These are phyloP conservation scores for Zalaria obscura DNA, from an alignment of 2,329 filamentous ascomycete species.

Conservation along the genomic window DNA sequence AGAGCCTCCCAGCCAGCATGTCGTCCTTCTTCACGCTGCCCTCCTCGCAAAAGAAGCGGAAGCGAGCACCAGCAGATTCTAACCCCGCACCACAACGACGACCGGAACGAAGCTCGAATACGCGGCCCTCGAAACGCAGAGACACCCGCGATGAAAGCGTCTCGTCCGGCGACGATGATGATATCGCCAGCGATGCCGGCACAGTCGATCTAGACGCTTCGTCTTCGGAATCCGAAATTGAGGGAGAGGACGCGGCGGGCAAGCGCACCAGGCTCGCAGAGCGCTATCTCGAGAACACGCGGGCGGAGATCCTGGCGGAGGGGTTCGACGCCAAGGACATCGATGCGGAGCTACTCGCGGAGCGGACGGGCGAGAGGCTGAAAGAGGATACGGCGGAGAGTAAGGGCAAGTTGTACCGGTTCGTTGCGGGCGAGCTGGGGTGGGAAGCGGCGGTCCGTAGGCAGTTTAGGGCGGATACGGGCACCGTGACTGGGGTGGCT, in stretches of 20 bases:
- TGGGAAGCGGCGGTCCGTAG: conserved; percentile 54
- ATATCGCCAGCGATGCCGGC: conserved; percentile 31
- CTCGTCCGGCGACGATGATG: conserved; percentile 69
- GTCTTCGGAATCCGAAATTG: conserved; percentile 37
- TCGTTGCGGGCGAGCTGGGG: conserved; percentile 59
- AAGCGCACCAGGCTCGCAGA: conserved; percentile 77
- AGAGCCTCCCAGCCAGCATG: conserved; percentile 35
- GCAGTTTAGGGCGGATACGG: conserved; percentile 65
- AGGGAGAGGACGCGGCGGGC: conserved; percentile 78
- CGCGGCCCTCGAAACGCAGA: conserved; percentile 27
- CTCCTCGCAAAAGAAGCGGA: conserved; percentile 56
- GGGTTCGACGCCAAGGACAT: conserved; percentile 93
- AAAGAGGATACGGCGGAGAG: conserved; percentile 84
- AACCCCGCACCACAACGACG: conserved; percentile 29
- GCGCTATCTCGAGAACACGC: conserved; percentile 82
- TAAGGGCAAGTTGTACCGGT: conserved; percentile 79
- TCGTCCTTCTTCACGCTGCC: conserved; percentile 93
- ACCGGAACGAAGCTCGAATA: conserved; percentile 31
- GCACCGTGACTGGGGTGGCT: conserved; percentile 66
- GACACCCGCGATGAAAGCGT: conserved; percentile 61
- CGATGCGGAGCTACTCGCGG: conserved; percentile 77
- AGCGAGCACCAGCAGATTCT: conserved; percentile 39
- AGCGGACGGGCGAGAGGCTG: conserved; percentile 48
- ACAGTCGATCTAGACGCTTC: conserved; percentile 20
- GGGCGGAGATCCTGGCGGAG: conserved; percentile 58